Evolutionary conservation across 176 grass and related monocot species (phyloP), one percentile per base, ranked within the genome.

Genomic region (Canna indica): DNA sequence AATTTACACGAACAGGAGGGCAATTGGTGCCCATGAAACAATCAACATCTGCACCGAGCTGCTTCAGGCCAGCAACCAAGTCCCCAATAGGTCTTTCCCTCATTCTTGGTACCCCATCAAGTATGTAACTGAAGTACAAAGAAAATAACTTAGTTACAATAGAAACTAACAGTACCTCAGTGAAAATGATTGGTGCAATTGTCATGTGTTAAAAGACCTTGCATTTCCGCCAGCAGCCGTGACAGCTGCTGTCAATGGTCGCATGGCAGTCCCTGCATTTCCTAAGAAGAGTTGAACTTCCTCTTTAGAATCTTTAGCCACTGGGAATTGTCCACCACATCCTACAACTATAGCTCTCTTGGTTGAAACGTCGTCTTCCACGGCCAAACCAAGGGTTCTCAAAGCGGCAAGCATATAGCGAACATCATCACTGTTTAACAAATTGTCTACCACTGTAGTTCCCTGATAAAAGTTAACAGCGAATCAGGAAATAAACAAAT

Each of bases 21-120:
- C 95, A 99, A 54, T 99, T 52, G 16, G 95, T 99, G 42, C 90
- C 95, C 54, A 99, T 81, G 79, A 99, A 99, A 83, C 95, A 99
- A 78, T 99, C 95, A 44, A 79, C 87, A 69, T 90, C 84, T 0
- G 95, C 89, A 53, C 90, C 95, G 26, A 99, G 95, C 67, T 99
- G 95, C 68, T 99, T 88, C 73, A 99, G 77, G 34, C 95, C 95
- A 0, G 77, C 75, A 69, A 94, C 84, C 44, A 99, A 90, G 59
- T 99, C 95, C 7, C 95, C 90, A 72, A 99, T 99, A 4, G 95
- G 95, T 47, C 95, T 85, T 75, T 99, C 95, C 82, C 95, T 93
- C 95, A 99, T 99, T 79, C 95, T 76, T 59, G 95, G 95, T 11
- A 99, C 95, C 52, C 95, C 95, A 80, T 99, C 95, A 62, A 99